These are phyloP conservation scores for Colletotrichum nymphaeae DNA, from an alignment of 2,329 filamentous ascomycete species.

Conservation along the genomic window DNA sequence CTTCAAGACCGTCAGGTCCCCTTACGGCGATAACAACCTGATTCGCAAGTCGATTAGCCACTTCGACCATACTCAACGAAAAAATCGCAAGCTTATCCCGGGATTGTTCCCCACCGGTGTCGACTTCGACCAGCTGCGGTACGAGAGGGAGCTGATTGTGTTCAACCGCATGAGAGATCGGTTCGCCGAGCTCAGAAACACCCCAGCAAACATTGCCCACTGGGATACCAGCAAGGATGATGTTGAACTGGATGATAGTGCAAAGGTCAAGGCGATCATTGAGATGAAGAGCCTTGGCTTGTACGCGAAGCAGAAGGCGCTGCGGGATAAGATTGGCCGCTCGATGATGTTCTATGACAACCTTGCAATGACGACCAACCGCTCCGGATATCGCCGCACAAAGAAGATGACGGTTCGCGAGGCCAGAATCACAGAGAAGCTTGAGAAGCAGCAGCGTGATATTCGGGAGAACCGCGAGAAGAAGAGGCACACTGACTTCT, in stretches of 20 bases:
- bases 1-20: conserved; percentile 82
- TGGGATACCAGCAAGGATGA: conserved; percentile 82
- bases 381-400: conserved; percentile 88
- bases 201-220: conserved; percentile 87
- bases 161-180: conserved; percentile 91
- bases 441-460: conserved; percentile 98
- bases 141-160: conserved; percentile 87
- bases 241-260: conserved; percentile 78
- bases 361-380: conserved; percentile 95
- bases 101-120: conserved; percentile 90
- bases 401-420: conserved; percentile 98
- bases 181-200: conserved; percentile 83
- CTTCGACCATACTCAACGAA: conserved; percentile 79
- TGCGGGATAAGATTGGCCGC: conserved; percentile 87
- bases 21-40: conserved; percentile 67
- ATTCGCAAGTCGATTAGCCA: conserved; percentile 77
- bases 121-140: conserved; percentile 85
- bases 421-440: conserved; percentile 96
- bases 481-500: conserved; percentile 95
- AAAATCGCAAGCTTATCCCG: conserved; percentile 83
- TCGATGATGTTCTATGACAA: conserved; percentile 98
- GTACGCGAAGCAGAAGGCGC: conserved; percentile 86
- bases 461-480: conserved; percentile 96
- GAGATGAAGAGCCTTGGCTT: conserved; percentile 93
- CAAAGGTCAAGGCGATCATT: conserved; percentile 91